A percentile compares a stretch with the other conserved stretches of the same genome.
phyloP scores from a whole-genome alignment of 1,284 basidiomycete species.

The Polyporus tsugae region DNA sequence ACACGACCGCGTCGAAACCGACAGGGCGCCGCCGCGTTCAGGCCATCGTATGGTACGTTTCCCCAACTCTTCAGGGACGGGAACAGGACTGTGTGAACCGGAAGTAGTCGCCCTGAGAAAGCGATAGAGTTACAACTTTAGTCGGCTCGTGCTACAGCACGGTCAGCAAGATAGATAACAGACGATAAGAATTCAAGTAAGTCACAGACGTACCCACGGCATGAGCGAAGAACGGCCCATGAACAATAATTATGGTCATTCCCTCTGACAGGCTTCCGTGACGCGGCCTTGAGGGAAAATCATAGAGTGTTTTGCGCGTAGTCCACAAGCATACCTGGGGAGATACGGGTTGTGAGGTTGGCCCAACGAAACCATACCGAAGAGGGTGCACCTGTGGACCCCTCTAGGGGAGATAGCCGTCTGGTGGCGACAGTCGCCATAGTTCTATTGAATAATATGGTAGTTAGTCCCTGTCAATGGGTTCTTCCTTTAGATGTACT shows the following conservation, averaged over 20 bases:
- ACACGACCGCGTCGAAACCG: neutral
- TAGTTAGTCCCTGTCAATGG: too few species aligned
- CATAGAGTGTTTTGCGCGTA: neutral
- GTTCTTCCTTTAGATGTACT: too few species aligned
- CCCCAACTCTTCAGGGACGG: neutral
- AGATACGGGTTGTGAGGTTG: too few species aligned
- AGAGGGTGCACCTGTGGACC: too few species aligned
- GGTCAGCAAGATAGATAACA: constrained; percentile 11
- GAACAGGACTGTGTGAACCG: constrained; percentile 25
- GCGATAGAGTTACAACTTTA: constrained; percentile 12
- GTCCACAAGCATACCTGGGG: too few species aligned
- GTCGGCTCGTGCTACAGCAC: constrained; percentile 12
- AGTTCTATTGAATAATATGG: too few species aligned
- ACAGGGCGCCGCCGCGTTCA: neutral
- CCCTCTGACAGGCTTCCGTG: neutral
- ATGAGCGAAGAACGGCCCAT: constrained; percentile 8
- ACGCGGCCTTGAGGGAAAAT: neutral
- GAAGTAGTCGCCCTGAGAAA: constrained; percentile 24
- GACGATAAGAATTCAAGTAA: constrained; percentile 24
- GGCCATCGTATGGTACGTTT: constrained; percentile 6
- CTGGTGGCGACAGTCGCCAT: too few species aligned
- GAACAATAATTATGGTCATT: neutral
- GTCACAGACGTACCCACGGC: constrained; percentile 24
- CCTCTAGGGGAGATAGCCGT: too few species aligned
- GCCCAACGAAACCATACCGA: too few species aligned